Percentiles rank a stretch among this genome's conserved stretches.
phyloP scores from a whole-genome alignment of 768 basidiomycete species.

The Chlorophyllum brunneum region DNA sequence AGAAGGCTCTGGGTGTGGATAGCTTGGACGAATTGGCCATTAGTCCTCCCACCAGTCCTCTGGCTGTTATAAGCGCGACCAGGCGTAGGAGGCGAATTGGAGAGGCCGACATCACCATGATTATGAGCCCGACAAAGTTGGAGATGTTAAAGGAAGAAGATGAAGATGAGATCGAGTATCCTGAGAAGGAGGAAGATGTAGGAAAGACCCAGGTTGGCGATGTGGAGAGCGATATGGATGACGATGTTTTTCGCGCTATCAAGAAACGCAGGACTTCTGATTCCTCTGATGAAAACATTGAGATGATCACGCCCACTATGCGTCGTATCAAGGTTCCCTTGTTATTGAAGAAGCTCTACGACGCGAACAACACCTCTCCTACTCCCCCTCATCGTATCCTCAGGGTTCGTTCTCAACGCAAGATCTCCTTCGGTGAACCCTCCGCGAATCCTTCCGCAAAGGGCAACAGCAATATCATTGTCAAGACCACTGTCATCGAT shows the following conservation, averaged over 20 bases:
- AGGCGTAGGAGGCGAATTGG: conserved; percentile 18
- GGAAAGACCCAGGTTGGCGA: conserved; percentile 17
- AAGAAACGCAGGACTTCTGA: conserved; percentile 20
- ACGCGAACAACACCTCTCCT: conserved; percentile 11
- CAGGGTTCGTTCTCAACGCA: conserved; percentile 12
- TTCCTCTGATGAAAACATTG: conserved; percentile 9
- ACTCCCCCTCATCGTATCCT: conserved; percentile 15
- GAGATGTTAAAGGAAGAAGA: conserved; percentile 28
- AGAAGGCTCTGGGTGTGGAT: conserved; percentile 2
- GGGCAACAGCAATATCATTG: neutral
- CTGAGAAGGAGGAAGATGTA: conserved; percentile 6
- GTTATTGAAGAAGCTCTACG: conserved; percentile 6
- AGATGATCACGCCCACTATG: conserved; percentile 19
- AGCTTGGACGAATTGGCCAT: conserved; percentile 13
- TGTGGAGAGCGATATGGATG: conserved; percentile 20
- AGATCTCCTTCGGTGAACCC: neutral
- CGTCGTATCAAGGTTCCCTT: conserved; percentile 14
- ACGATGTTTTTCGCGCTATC: conserved; percentile 16
- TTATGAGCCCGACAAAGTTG: conserved; percentile 21
- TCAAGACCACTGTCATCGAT: conserved; percentile 4
- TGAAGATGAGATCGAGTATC: conserved; percentile 14
- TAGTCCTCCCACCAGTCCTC: conserved; percentile 34
- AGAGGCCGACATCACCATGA: conserved; percentile 14
- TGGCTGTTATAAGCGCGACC: conserved; percentile 23
- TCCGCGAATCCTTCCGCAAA: neutral